Evolutionary conservation across 306 rosid genomes (phyloP), one percentile per base, ranked within the genome.

Genomic region (Acmispon strigosus): DNA sequence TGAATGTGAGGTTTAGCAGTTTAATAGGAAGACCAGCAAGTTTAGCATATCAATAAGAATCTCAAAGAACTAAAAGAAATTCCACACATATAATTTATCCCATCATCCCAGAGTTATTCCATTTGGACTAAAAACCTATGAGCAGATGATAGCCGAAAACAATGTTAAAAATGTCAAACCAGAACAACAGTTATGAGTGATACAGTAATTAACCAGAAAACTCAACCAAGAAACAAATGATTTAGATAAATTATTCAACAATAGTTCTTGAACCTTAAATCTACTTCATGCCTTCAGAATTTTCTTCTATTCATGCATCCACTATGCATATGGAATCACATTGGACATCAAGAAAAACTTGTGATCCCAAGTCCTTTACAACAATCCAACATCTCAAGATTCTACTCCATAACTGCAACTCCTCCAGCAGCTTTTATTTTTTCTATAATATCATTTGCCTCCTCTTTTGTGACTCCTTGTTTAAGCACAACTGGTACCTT

Each of bases 361-460:
- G 58, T 55, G 57, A 54, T 54, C 74, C n/a, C 51, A 50, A 77
- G 48, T 54, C 74, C n/a, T 66, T 50, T 72, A 44, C 65, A 44
- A 72, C 22, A 73, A 73, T 50, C 7, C 15, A 14, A 62, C 62
- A 24, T 12, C 66, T 53, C 15, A 61, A 63, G 62, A 56, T 29
- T 39, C 75, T 76, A 83, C 76, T 79, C 86, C 84, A 83, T 75
- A 34, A 83, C 79, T 61, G 84, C 86, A 66, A 67, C 82, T 66
- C 84, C 86, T 39, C 86, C 86, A 11, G 81, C 86, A 48, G 86
- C 79, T 79, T 83, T 83, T 41, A 83, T 55, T 72, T 83, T 83
- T 76, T 71, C 84, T 47, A 79, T 79, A 0, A 83, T 76, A 8
- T 64, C 65, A 83, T 79, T 83, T 66, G 86, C 86, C 70, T 79